Percentiles rank a stretch among this genome's conserved stretches.
Evolutionary conservation across 169 alveolate species (phyloP).

Genomic region (Plasmodium cynomolgi): DNA sequence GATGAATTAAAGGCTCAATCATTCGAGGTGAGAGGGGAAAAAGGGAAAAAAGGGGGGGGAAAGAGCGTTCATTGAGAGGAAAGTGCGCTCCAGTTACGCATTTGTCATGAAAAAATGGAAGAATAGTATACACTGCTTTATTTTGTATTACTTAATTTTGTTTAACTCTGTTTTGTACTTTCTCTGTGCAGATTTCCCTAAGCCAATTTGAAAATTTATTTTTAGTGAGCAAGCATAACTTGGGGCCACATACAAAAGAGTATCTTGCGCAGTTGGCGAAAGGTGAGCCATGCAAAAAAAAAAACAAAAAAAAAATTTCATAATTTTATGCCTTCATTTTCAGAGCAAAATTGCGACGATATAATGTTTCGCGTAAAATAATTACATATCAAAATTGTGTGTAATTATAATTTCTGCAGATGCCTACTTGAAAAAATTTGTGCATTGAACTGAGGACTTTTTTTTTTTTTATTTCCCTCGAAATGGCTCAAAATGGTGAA

Average conservation of each 20-base stretch:
- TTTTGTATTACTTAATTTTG: not conserved
- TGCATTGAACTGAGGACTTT: not conserved
- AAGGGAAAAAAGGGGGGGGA: not conserved
- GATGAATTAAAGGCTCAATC: conserved; percentile 41
- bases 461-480: not conserved
- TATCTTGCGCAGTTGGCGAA: conserved; percentile 27
- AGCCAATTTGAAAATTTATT: conserved; percentile 1
- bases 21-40: conserved; percentile 20
- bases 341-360: not conserved
- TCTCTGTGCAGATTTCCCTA: conserved; percentile 16
- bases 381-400: not conserved
- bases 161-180: not conserved
- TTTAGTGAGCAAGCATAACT: conserved; percentile 1
- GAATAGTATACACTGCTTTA: not conserved
- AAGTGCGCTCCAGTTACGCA: not conserved
- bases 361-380: not conserved
- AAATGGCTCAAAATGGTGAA: not conserved
- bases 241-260: conserved; percentile 19
- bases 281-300: conserved; percentile 13
- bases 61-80: not conserved
- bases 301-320: not conserved
- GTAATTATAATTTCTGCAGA: not conserved
- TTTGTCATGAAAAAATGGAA: not conserved
- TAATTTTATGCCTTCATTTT: not conserved
- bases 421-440: conserved; percentile 11